These are phyloP conservation scores for Ophiostoma sp. DNA, from an alignment of 2,329 filamentous ascomycete species.

Conservation along the genomic window DNA sequence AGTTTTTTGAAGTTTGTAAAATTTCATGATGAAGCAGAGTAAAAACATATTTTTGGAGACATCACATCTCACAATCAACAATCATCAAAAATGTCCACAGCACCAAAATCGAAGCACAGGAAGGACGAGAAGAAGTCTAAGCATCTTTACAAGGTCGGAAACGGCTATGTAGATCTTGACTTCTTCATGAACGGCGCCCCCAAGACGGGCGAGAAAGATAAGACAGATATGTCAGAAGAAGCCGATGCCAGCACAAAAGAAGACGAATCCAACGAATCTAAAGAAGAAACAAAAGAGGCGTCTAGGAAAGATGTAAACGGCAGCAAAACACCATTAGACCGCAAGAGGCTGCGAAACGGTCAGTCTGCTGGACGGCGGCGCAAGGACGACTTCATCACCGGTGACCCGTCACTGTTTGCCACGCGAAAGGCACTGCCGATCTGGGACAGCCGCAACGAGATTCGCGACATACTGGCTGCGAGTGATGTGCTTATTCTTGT, in stretches of 20 bases:
- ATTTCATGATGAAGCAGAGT: conserved; percentile 5
- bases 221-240: not conserved
- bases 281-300: not conserved
- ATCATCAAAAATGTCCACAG: conserved; percentile 17
- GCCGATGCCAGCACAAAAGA: not conserved
- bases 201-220: conserved; percentile 11
- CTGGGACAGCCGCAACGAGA: conserved; percentile 66
- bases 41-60: not conserved
- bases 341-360: conserved; percentile 16
- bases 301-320: not conserved
- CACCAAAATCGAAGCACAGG: conserved; percentile 16
- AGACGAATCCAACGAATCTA: not conserved
- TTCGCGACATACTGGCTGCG: conserved; percentile 47
- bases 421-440: conserved; percentile 70
- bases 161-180: conserved; percentile 21
- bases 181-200: conserved; percentile 21
- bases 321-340: not conserved
- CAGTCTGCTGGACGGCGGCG: not conserved
- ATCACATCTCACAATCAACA: not conserved
- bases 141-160: conserved; percentile 22
- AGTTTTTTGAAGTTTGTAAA: not conserved
- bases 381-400: conserved; percentile 14
- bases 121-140: conserved; percentile 20
- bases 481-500: conserved; percentile 72
- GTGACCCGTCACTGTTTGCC: conserved; percentile 31